phyloP scores from a whole-genome alignment of 805 yeast genomes.

The Sungouiozyma intestinalis region DNA sequence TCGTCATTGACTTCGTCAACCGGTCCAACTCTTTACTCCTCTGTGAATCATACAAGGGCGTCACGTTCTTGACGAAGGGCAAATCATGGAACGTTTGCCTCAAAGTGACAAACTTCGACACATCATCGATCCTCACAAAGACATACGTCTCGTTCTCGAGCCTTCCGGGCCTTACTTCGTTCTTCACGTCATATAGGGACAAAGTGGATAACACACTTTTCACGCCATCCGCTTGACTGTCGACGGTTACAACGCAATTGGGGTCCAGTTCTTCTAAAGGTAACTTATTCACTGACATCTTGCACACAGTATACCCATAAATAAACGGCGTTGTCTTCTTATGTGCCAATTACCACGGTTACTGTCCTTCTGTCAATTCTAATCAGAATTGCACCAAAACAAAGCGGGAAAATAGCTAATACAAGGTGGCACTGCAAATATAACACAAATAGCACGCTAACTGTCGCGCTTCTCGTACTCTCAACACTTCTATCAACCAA shows the following conservation, averaged over 20 bases:
- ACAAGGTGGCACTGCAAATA: no score
- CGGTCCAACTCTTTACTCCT: conserved; percentile 2
- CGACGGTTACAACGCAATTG: conserved; percentile 13
- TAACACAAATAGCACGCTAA: no score
- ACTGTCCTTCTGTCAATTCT: no score
- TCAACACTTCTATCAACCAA: no score
- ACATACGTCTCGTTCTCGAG: conserved; percentile 10
- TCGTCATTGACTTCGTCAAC: conserved; percentile 1
- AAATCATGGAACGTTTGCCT: neutral
- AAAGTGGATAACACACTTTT: conserved; percentile 13
- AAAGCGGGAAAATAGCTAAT: neutral
- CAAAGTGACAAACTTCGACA: neutral
- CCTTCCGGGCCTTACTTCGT: conserved; percentile 17
- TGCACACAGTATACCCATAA: neutral
- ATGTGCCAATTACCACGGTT: no score
- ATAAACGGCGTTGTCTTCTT: no score
- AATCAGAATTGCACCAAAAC: neutral
- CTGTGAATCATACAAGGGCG: conserved; percentile 9
- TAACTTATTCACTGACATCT: neutral
- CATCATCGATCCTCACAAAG: conserved; percentile 13
- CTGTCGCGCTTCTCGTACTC: no score
- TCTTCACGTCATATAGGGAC: conserved; percentile 8
- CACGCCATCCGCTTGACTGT: conserved; percentile 11
- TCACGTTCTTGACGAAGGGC: neutral
- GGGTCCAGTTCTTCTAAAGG: conserved; percentile 20